phyloP scores from a whole-genome alignment of 495 filamentous ascomycete genomes.

The Aspergillus sparsus region DNA sequence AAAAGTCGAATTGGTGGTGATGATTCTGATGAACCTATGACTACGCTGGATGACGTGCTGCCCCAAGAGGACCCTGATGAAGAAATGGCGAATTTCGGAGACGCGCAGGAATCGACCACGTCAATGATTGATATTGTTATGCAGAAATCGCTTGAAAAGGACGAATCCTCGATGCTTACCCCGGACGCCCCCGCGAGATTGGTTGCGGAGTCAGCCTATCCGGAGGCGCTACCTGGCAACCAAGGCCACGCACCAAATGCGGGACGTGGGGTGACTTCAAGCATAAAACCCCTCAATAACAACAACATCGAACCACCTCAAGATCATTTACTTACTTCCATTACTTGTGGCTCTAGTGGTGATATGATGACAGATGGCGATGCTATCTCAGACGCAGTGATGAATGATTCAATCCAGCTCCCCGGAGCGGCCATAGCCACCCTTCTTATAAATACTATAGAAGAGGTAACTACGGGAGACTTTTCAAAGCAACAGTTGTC shows the following conservation, averaged over 20 bases:
- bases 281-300: conserved; percentile 22
- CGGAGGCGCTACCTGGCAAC: conserved; percentile 27
- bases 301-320: conserved; percentile 7
- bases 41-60: conserved; percentile 10
- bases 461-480: conserved; percentile 10
- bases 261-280: conserved; percentile 13
- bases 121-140: conserved; percentile 17
- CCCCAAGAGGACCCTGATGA: conserved; percentile 6
- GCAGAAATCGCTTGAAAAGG: conserved; percentile 14
- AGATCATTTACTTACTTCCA: conserved; percentile 1
- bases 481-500: conserved; percentile 31
- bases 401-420: conserved; percentile 14
- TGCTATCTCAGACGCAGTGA: conserved; percentile 13
- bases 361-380: conserved; percentile 19
- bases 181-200: conserved; percentile 17
- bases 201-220: conserved; percentile 25
- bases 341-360: background rate
- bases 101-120: conserved; percentile 26
- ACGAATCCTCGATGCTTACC: conserved; percentile 23
- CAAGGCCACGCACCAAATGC: conserved; percentile 8
- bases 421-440: too few relatives aligned
- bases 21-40: conserved; percentile 21
- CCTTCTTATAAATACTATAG: too few relatives aligned
- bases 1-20: conserved; percentile 27
- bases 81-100: conserved; percentile 15